Evolutionary conservation across 139 green algal species (phyloP), one percentile per base, ranked within the genome.

Genomic region (Micromonas commoda): DNA sequence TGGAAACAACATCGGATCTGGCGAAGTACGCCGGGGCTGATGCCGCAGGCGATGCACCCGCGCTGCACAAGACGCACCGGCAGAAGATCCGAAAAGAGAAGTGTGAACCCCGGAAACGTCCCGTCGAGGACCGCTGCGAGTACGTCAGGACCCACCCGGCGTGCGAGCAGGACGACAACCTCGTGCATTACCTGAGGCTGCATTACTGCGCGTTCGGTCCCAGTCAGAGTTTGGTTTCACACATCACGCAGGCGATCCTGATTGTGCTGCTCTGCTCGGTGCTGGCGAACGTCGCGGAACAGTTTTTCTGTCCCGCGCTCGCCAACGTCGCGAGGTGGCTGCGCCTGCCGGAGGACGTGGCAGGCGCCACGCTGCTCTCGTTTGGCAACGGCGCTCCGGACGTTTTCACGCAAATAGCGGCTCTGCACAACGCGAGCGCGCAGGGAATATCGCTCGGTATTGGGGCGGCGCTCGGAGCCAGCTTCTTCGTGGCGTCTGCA

Each of bases 351-450:
- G 79, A 81, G 9, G 85, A 65, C 63, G 29, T 85, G 3, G 84
- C 84, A 19, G 83, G 84, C 1, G 84, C 87, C 32, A 88, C 84
- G 71, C 76, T 88, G 63, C 80, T 88, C 32, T 65, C 84, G 16
- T 71, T 88, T n/a, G 84, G 84, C 9, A 88, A 88, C 54, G 84
- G 83, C 61, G 84, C 84, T 31, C 84, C 84, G 29, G 84, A 88
- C 70, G 77, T 88, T 32, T 88, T 88, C 74, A 74, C 84, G 60
- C 81, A 70, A 6, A 73, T 87, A 26, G 83, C 83, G 23, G 71
- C 80, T 26, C 74, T 86, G 21, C 67, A 81, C 13, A 70, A 51
- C 21, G 68, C 61, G 4, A 79, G 81, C 38, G 60, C 33, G 65
- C 38, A 68, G 3, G 19, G 21, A 0, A 34, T 60, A 24, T 19